Percentiles rank a stretch among this genome's conserved stretches.
Conservation (phyloP, 192 early-diverging fungal species). For the Phycomyces nitens region DNA sequence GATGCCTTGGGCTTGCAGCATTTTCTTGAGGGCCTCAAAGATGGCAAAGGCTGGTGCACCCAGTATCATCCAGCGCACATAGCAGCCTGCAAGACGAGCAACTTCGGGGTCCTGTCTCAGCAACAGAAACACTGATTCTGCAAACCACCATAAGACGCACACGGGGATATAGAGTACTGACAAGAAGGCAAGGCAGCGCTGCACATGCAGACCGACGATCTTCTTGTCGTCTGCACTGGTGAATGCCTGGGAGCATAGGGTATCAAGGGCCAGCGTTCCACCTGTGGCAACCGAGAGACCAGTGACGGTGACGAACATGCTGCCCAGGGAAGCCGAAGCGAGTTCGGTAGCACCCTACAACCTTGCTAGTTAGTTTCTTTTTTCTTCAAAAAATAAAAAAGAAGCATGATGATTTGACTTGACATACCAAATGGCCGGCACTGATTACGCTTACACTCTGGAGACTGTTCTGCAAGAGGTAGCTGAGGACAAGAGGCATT, state of each 20-base stretch:
- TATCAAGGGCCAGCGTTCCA: constrained; percentile 67
- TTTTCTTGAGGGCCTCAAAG: constrained; percentile 84
- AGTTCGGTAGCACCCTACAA: constrained; percentile 51
- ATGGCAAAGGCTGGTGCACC: constrained; percentile 71
- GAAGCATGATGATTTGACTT: not conserved
- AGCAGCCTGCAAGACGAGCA: constrained; percentile 60
- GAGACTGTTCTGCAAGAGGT: constrained; percentile 63
- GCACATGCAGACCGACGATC: constrained; percentile 69
- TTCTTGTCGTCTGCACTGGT: constrained; percentile 57
- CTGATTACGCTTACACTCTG: constrained; percentile 62
- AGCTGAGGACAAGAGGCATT: constrained; percentile 54
- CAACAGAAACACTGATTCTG: constrained; percentile 68
- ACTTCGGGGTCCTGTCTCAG: constrained; percentile 72
- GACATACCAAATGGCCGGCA: constrained; percentile 60
- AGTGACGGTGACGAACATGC: constrained; percentile 68
- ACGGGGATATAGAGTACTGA: constrained; percentile 64
- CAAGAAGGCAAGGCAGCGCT: constrained; percentile 79
- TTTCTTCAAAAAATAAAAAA: not conserved
- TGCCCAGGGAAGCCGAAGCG: constrained; percentile 64
- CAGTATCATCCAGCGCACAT: constrained; percentile 61
- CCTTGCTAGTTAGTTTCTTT: not conserved
- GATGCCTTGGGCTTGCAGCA: constrained; percentile 83
- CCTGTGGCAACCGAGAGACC: constrained; percentile 66
- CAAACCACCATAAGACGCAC: constrained; percentile 58
- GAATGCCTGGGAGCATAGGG: constrained; percentile 70